Percentiles rank a stretch among this genome's conserved stretches.
phyloP scores from a whole-genome alignment of 202 grass and related monocot genomes.

The Tripidium arundinaceum region DNA sequence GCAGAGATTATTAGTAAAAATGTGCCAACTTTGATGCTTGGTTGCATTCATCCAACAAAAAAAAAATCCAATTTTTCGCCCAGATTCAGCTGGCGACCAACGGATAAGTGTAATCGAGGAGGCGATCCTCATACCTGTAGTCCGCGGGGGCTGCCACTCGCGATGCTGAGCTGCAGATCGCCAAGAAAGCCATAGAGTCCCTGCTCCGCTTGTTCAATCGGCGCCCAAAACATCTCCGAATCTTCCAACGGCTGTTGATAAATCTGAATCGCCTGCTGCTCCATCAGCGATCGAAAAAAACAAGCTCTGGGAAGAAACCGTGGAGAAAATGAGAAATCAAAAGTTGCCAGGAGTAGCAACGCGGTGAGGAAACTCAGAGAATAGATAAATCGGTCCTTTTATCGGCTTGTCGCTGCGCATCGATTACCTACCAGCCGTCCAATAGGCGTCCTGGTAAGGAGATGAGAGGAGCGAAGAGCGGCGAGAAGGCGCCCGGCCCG shows the following conservation, averaged over 20 bases:
- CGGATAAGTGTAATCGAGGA: neutral
- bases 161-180: neutral
- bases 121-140: conserved; percentile 2
- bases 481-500: neutral
- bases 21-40: neutral
- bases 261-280: neutral
- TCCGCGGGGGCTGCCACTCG: neutral
- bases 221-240: neutral
- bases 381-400: neutral
- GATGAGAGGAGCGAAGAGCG: neutral
- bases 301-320: neutral
- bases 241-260: neutral
- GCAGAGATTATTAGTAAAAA: neutral
- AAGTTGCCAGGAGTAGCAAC: neutral
- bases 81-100: neutral
- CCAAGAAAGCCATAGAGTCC: no score
- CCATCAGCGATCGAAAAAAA: neutral
- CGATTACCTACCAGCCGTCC: neutral
- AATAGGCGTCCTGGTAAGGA: neutral
- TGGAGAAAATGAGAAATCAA: neutral
- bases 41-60: conserved; percentile 15
- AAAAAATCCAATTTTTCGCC: neutral
- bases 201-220: neutral
- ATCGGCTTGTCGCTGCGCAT: neutral
- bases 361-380: neutral